Conservation (phyloP, 441 rosid genomes). For the Adansonia madagascariensis region DNA sequence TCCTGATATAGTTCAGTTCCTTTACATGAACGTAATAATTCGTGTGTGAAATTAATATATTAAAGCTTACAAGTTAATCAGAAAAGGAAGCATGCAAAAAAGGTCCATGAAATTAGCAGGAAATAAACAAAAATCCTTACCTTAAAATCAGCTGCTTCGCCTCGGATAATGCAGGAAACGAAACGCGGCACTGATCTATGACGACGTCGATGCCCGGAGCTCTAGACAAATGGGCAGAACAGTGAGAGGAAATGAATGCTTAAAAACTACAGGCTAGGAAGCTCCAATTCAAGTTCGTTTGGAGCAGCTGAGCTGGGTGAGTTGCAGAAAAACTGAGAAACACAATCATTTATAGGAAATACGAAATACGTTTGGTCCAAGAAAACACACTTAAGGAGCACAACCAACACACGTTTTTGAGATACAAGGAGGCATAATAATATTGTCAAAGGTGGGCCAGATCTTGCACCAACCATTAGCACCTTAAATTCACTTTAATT, state of each 20-base stretch:
- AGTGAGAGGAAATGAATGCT: not conserved
- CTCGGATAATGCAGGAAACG: not conserved
- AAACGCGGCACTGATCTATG: not conserved
- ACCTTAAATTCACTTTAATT: not conserved
- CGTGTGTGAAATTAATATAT: not conserved
- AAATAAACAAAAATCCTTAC: not conserved
- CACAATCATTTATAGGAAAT: not conserved
- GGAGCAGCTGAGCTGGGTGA: not conserved
- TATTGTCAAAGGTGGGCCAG: not conserved
- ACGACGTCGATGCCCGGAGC: not conserved
- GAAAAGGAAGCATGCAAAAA: not conserved
- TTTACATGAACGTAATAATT: not conserved
- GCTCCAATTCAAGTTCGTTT: not conserved
- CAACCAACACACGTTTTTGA: conserved; percentile 34
- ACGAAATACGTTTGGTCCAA: not conserved
- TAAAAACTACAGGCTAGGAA: not conserved
- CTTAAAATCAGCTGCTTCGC: conserved; percentile 10
- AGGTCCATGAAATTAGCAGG: not conserved
- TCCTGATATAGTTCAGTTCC: not conserved
- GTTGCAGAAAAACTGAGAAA: not conserved
- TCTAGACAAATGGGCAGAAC: not conserved
- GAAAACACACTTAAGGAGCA: conserved; percentile 17
- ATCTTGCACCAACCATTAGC: not conserved
- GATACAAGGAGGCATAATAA: not conserved
- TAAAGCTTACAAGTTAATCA: not conserved